phyloP scores from a whole-genome alignment of 73 alveolate species.

The Paramecium bursaria region DNA sequence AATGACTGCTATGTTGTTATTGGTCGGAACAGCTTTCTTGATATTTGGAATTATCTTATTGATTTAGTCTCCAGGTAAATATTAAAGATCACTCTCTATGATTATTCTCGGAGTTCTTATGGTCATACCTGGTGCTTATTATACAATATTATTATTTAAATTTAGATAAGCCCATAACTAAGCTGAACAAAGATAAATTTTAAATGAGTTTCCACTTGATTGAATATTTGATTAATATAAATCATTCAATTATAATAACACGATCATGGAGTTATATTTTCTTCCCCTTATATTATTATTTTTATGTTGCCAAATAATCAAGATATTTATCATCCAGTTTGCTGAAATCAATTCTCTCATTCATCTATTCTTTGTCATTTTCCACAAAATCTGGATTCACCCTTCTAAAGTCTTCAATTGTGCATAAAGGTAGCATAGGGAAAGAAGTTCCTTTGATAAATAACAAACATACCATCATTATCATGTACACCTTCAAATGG shows the following conservation, averaged over 20 bases:
- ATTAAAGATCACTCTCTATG: neutral
- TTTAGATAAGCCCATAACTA: neutral
- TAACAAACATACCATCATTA: conserved; percentile 54
- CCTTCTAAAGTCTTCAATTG: conserved; percentile 51
- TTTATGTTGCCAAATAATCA: conserved; percentile 1
- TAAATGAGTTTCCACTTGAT: conserved; percentile 49
- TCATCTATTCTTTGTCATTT: neutral
- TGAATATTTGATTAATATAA: no score
- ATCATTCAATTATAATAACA: conserved; percentile 21
- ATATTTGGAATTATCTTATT: conserved; percentile 1
- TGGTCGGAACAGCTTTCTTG: neutral
- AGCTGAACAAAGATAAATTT: neutral
- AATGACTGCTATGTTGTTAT: neutral
- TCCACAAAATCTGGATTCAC: neutral
- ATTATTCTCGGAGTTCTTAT: neutral
- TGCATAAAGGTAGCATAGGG: conserved; percentile 65
- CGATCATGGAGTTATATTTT: conserved; percentile 7
- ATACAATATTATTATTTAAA: neutral
- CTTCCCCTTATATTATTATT: conserved; percentile 54
- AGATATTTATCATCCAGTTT: neutral
- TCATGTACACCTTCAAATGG: conserved; percentile 53
- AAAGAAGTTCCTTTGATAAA: conserved; percentile 31
- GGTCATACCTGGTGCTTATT: conserved; percentile 24
- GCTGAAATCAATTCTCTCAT: conserved; percentile 4
- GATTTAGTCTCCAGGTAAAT: neutral